Base-by-base conservation (phyloP, 352 stramenopile genomes). In the Globisporangium canariense region DNA sequence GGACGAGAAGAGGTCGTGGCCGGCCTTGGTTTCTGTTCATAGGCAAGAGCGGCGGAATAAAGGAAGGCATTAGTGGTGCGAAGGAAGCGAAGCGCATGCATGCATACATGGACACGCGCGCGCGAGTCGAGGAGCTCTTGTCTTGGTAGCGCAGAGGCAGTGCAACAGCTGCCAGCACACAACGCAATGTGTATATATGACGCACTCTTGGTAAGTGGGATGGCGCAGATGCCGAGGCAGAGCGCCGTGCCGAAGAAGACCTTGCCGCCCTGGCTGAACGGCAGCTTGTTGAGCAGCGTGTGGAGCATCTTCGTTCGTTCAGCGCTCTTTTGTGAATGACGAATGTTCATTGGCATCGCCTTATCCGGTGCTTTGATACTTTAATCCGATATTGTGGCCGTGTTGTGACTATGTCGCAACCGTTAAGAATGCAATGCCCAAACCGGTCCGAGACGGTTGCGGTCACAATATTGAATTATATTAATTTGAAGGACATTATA, bases 1-100 rank as follows among this genome's bases (percentile, higher is more conserved):
- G 45, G 83, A 91, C 45, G 86, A 94, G 64, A 93, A 93, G 45
- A 92, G 77, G 58, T 93, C 86, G 81, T 93, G 84, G 47, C 84
- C 84, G 36, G 84, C 73, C 67, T 91, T 90, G 65, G 81, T 89
- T 64, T 91, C 83, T 92, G 58, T 40, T 43, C 8, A 30, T 71
- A 28, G 8, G 14, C 9, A 10, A 58, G 36, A 58, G 41, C 41
- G 14, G 3, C 6, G 2, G 25, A 28, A 28, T 28, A 28, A 28
- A 28, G 25, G 25, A 28, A 38, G 16, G 3, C n/a, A 16, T 49
- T n/a, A 65, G 34, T 22, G 67, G 41, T 36, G 34, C 50, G 38
- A 59, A 18, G 14, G 16, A 53, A 22, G 13, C 22, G 14, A 28
- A 28, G 25, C 1, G 25, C 25, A 28, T 28, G 25, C 25, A 28